Evolutionary conservation across 495 filamentous ascomycete genomes (phyloP).

Genomic region (Penicillium odoratum): DNA sequence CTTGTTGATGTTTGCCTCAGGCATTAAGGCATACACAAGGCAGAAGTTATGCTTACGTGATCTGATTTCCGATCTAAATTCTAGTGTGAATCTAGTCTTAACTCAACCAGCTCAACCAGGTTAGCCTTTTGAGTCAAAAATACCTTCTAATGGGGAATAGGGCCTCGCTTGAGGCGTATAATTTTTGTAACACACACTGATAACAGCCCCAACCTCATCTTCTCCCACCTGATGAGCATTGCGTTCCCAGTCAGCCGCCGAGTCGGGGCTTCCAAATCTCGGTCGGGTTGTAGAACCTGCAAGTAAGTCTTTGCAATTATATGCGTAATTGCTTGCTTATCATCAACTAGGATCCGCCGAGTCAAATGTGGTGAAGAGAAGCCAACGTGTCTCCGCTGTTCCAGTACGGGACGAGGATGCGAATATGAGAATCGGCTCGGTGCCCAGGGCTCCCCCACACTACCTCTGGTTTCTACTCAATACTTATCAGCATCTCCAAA

Average conservation of each 20-base stretch:
- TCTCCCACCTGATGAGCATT: background rate
- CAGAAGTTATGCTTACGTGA: too few species aligned
- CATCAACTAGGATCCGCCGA: slow-evolving; percentile 50
- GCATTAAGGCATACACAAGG: too few species aligned
- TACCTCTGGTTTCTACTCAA: background rate
- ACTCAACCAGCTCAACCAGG: too few species aligned
- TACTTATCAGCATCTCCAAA: slow-evolving; percentile 12
- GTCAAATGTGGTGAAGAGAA: slow-evolving; percentile 69
- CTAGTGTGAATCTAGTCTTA: too few species aligned
- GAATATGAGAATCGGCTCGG: slow-evolving; percentile 24
- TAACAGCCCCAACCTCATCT: background rate
- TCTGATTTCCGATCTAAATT: too few species aligned
- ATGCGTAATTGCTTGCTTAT: background rate
- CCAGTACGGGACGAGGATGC: slow-evolving; percentile 49
- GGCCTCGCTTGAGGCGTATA: too few species aligned
- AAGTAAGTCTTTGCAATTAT: slow-evolving; percentile 16
- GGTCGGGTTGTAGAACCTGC: slow-evolving; percentile 29
- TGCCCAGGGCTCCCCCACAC: background rate
- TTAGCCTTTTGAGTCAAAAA: too few species aligned
- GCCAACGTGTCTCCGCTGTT: slow-evolving; percentile 57
- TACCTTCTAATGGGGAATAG: too few species aligned
- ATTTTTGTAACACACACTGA: too few species aligned
- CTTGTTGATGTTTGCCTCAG: too few species aligned
- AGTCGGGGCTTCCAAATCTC: slow-evolving; percentile 22
- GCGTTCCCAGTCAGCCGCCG: slow-evolving; percentile 5